Evolutionary conservation across 1,284 basidiomycete genomes (phyloP).

Genomic region (Sphagnurus paluster): DNA sequence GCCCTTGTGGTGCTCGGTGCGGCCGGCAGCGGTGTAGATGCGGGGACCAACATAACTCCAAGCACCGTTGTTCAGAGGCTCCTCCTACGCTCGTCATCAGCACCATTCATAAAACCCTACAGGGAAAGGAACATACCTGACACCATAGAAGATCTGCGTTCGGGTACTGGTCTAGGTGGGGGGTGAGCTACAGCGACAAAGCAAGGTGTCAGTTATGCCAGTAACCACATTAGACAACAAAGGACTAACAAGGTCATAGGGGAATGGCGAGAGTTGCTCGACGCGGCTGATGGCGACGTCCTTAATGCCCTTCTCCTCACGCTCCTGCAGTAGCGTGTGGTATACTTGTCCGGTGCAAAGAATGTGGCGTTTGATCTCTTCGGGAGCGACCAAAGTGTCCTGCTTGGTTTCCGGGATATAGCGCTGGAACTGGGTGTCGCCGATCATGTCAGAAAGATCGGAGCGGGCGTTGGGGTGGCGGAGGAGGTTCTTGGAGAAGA

Average conservation of each 20-base stretch:
- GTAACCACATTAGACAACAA: not conserved
- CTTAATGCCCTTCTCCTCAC: constrained; percentile 86
- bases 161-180: constrained; percentile 93
- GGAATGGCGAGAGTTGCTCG: constrained; percentile 95
- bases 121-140: constrained; percentile 51
- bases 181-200: constrained; percentile 51
- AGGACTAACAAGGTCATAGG: constrained; percentile 81
- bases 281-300: constrained; percentile 93
- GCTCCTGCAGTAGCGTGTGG: constrained; percentile 84
- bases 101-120: not conserved
- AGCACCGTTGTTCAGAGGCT: constrained; percentile 91
- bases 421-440: constrained; percentile 89
- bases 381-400: constrained; percentile 9
- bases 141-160: constrained; percentile 93
- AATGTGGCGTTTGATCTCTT: constrained; percentile 1
- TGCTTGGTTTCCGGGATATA: constrained; percentile 88
- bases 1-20: constrained; percentile 89
- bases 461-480: constrained; percentile 94
- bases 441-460: constrained; percentile 83
- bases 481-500: constrained; percentile 96
- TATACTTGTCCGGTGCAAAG: constrained; percentile 83
- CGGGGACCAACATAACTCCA: constrained; percentile 94
- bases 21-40: constrained; percentile 78
- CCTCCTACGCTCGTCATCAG: constrained; percentile 48
- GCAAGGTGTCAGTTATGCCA: not conserved